A percentile compares a stretch with the other conserved stretches of the same genome.
These are phyloP conservation scores for Talaromyces marneffei DNA, from an alignment of 2,329 filamentous ascomycete genomes.

Conservation along the genomic window DNA sequence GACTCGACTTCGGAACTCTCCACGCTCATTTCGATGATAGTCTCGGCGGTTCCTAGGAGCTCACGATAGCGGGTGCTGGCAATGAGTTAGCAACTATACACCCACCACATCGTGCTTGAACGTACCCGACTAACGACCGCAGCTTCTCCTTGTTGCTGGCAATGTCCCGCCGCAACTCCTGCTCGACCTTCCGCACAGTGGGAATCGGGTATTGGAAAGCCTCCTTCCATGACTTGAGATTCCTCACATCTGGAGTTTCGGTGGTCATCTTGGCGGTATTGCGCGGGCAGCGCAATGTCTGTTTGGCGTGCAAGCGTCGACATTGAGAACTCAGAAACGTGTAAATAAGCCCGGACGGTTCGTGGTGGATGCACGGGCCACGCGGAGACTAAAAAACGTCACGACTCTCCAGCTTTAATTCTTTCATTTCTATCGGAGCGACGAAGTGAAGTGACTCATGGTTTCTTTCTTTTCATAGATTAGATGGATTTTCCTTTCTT, in stretches of 20 bases:
- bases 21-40: slow-evolving; percentile 81
- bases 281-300: background rate
- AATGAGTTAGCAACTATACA: background rate
- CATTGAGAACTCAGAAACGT: background rate
- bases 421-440: background rate
- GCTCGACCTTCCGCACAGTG: slow-evolving; percentile 57
- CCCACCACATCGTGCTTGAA: background rate
- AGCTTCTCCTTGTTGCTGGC: slow-evolving; percentile 61
- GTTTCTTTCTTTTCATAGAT: background rate
- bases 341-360: background rate
- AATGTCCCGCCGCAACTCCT: slow-evolving; percentile 58
- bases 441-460: background rate
- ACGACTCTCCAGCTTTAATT: no score
- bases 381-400: slow-evolving; percentile 9
- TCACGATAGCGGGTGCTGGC: slow-evolving; percentile 69
- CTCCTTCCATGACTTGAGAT: slow-evolving; percentile 59
- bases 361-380: slow-evolving; percentile 9
- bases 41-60: slow-evolving; percentile 83
- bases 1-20: slow-evolving; percentile 71
- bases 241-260: slow-evolving; percentile 52
- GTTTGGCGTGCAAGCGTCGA: background rate
- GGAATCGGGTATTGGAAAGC: slow-evolving; percentile 62
- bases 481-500: background rate
- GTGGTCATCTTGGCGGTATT: slow-evolving; percentile 41
- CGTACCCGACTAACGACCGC: slow-evolving; percentile 60